These are phyloP conservation scores for Abelmoschus esculentus DNA, from an alignment of 345 rosid genomes.

Conservation along the genomic window DNA sequence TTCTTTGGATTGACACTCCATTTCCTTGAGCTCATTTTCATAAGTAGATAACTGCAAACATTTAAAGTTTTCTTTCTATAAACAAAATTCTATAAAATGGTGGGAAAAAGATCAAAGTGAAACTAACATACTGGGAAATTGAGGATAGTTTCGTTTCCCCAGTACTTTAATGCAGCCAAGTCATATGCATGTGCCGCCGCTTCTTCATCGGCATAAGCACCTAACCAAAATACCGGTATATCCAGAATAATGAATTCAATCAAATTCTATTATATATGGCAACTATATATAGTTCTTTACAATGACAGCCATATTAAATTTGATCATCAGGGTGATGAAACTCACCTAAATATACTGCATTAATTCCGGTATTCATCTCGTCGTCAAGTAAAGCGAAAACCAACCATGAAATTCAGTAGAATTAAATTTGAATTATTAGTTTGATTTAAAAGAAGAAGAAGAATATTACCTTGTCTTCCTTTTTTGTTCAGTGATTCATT, in stretches of 20 bases:
- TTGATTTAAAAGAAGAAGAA: neutral
- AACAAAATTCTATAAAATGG: neutral
- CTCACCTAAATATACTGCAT: slow-evolving; percentile 54
- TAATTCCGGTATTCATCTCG: neutral
- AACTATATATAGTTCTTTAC: slow-evolving; percentile 14
- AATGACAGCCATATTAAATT: neutral
- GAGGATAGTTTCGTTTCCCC: slow-evolving; percentile 38
- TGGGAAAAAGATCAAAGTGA: neutral
- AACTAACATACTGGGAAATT: slow-evolving; percentile 59
- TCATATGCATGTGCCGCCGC: too few species aligned
- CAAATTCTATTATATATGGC: neutral
- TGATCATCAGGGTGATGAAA: neutral
- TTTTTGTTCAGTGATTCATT: too few species aligned
- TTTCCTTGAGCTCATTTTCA: slow-evolving; percentile 55
- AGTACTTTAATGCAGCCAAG: too few species aligned
- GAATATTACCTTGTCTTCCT: slow-evolving; percentile 39
- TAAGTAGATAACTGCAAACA: slow-evolving; percentile 42
- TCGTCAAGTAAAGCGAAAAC: neutral
- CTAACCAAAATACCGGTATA: neutral
- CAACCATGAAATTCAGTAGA: neutral
- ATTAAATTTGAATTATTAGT: neutral
- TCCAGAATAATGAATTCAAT: neutral
- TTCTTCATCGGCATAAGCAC: too few species aligned
- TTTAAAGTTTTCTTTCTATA: too few species aligned
- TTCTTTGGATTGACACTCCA: slow-evolving; percentile 77